Percentiles rank a stretch among this genome's conserved stretches.
These are phyloP conservation scores for Diplotaxis tenuifolia DNA, from an alignment of 345 rosid genomes.

Conservation along the genomic window DNA sequence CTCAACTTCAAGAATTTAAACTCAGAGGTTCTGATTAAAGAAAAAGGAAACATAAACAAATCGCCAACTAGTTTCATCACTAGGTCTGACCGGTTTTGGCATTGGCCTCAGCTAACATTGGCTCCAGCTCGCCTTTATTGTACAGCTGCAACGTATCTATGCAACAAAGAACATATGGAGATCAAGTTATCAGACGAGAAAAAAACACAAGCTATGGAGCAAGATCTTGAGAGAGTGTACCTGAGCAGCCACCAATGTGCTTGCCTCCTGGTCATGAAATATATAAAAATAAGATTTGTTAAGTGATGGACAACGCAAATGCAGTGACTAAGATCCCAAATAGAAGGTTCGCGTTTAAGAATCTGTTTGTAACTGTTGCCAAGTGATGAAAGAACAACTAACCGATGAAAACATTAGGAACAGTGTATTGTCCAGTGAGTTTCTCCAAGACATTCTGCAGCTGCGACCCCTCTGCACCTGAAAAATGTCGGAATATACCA, in stretches of 20 bases:
- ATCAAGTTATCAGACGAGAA: conserved; percentile 4
- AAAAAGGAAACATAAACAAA: conserved; percentile 9
- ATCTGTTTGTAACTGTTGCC: too few relatives aligned
- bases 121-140: conserved; percentile 70
- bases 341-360: background rate
- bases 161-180: conserved; percentile 26
- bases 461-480: conserved; percentile 83
- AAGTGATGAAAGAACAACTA: too few relatives aligned
- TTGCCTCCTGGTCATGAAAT: conserved; percentile 65
- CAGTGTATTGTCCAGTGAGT: conserved; percentile 89
- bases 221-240: conserved; percentile 39
- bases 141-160: conserved; percentile 76
- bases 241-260: conserved; percentile 98
- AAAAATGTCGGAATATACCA: conserved; percentile 14
- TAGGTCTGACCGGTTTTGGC: conserved; percentile 30
- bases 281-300: background rate
- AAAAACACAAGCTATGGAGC: background rate
- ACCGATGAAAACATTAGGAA: conserved; percentile 97
- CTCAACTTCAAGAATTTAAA: background rate
- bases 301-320: background rate
- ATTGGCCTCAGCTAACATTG: conserved; percentile 60
- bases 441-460: conserved; percentile 74
- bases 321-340: background rate
- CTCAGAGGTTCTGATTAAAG: conserved; percentile 2
- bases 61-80: conserved; percentile 12